These are phyloP conservation scores for Saksenaea oblongispora DNA, from an alignment of 371 early-diverging fungal genomes.

Conservation along the genomic window DNA sequence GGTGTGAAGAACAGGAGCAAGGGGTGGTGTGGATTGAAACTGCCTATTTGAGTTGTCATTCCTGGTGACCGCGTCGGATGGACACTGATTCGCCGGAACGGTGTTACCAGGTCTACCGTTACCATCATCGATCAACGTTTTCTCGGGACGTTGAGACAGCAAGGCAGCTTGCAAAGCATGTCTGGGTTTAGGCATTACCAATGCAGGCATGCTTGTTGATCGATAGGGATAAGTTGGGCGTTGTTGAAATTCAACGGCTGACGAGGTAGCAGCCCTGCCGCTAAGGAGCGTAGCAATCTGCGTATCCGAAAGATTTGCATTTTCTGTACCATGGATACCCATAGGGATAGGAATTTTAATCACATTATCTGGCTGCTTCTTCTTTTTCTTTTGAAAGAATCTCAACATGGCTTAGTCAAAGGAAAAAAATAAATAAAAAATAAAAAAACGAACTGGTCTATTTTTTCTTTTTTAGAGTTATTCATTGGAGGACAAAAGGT, in stretches of 20 bases:
- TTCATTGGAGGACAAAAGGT: not conserved
- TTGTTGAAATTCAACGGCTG: not conserved
- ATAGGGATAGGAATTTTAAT: not conserved
- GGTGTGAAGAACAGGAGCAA: not conserved
- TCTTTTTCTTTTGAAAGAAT: not conserved
- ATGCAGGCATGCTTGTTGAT: constrained; percentile 3
- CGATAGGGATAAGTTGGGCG: not conserved
- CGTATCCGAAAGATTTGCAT: not conserved
- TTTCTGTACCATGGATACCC: not conserved
- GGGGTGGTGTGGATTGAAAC: constrained; percentile 16
- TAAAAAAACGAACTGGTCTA: not conserved
- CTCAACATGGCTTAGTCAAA: not conserved
- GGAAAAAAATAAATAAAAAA: not conserved
- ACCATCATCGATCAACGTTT: constrained; percentile 10
- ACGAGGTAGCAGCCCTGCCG: not conserved
- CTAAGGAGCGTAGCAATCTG: not conserved
- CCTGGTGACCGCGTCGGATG: not conserved
- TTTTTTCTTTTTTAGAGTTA: not conserved
- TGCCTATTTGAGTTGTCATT: constrained; percentile 16
- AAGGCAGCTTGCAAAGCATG: constrained; percentile 14
- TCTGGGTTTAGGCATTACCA: constrained; percentile 22
- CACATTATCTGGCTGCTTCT: not conserved
- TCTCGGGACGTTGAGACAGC: constrained; percentile 10
- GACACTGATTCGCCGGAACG: not conserved
- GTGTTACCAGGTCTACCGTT: not conserved